Conservation (phyloP, 768 basidiomycete genomes). For the Flagelloscypha sp. region DNA sequence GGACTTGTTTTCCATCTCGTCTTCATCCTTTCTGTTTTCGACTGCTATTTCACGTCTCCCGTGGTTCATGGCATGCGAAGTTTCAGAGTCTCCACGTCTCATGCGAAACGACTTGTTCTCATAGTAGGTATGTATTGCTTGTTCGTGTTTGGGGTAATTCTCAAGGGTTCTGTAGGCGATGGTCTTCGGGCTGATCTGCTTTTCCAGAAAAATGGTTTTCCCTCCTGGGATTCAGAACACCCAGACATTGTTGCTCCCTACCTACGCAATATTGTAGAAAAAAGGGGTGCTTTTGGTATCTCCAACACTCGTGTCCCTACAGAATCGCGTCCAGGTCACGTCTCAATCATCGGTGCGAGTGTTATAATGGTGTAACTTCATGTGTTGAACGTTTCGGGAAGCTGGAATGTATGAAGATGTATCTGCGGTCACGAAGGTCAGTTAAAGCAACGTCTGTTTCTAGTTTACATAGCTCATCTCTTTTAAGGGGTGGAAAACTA, state of each 20-base stretch:
- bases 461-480: constrained; percentile 8
- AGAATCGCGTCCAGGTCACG: constrained; percentile 82
- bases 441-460: constrained; percentile 7
- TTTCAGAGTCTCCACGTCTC: constrained; percentile 34
- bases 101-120: constrained; percentile 68
- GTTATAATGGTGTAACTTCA: constrained; percentile 4
- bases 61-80: constrained; percentile 72
- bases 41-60: constrained; percentile 83
- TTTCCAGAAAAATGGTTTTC: constrained; percentile 56
- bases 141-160: neutral
- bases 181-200: constrained; percentile 78
- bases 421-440: constrained; percentile 76
- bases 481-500: constrained; percentile 74
- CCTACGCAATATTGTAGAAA: constrained; percentile 56
- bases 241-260: constrained; percentile 66
- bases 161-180: constrained; percentile 46
- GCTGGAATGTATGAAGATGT: constrained; percentile 90
- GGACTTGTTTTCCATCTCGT: constrained; percentile 48
- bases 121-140: constrained; percentile 52
- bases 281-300: constrained; percentile 71
- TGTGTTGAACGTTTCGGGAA: constrained; percentile 14
- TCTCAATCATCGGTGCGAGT: constrained; percentile 69
- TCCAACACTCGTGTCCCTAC: constrained; percentile 85
- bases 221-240: constrained; percentile 34
- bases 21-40: constrained; percentile 55